These are phyloP conservation scores for Solanum ossicruentum DNA, from an alignment of 257 asterid genomes.

Conservation along the genomic window DNA sequence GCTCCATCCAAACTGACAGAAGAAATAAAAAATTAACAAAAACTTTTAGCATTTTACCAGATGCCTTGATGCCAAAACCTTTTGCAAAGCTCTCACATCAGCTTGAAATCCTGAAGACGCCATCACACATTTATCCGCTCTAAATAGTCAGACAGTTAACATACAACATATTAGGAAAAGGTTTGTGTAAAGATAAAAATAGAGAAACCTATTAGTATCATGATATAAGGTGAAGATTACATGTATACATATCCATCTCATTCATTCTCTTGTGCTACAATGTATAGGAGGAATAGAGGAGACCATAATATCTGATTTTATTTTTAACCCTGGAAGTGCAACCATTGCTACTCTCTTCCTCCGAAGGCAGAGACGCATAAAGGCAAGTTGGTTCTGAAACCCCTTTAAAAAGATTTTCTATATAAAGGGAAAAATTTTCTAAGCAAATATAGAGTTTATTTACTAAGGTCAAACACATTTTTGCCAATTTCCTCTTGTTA, in stretches of 20 bases:
- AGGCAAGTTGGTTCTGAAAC: neutral
- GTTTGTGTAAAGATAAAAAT: neutral
- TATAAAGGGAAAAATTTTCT: neutral
- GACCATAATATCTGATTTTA: neutral
- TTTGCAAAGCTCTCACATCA: slow-evolving; percentile 91
- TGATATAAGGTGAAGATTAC: neutral
- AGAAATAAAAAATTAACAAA: neutral
- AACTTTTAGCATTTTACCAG: slow-evolving; percentile 16
- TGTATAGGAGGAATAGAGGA: neutral
- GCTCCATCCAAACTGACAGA: neutral
- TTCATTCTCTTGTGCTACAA: neutral
- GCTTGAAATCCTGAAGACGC: slow-evolving; percentile 98
- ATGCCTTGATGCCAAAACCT: slow-evolving; percentile 37
- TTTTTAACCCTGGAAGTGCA: neutral
- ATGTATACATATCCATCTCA: neutral
- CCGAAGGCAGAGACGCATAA: neutral
- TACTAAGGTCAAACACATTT: neutral
- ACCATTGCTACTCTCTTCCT: neutral
- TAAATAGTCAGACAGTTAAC: slow-evolving; percentile 7
- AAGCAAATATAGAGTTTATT: neutral
- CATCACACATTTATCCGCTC: slow-evolving; percentile 79
- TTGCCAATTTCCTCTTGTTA: neutral
- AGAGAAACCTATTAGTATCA: neutral
- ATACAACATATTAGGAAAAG: neutral
- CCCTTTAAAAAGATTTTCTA: neutral